These are phyloP conservation scores for Westerdykella ornata DNA, from an alignment of 2,329 filamentous ascomycete species.

Conservation along the genomic window DNA sequence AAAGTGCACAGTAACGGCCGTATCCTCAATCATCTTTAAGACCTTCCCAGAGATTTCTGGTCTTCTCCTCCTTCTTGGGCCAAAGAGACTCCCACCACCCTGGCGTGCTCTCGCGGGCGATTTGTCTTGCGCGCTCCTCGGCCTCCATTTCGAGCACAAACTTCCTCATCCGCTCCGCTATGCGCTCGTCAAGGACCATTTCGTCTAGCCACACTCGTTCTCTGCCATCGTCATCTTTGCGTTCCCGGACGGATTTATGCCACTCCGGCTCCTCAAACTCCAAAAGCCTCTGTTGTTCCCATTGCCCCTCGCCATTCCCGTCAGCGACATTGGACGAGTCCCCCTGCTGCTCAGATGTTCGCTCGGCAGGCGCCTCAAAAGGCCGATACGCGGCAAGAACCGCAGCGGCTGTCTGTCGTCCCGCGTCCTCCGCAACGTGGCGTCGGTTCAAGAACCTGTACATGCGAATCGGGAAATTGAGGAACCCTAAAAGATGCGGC, in stretches of 20 bases:
- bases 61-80: constrained; percentile 23
- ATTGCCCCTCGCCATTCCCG: constrained; percentile 30
- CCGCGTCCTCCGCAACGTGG: constrained; percentile 77
- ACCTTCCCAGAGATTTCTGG: constrained; percentile 30
- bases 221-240: constrained; percentile 42
- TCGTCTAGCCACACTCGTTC: constrained; percentile 66
- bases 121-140: constrained; percentile 53
- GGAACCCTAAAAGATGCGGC: constrained; percentile 87
- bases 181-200: constrained; percentile 68
- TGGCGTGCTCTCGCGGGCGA: constrained; percentile 11
- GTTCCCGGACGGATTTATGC: constrained; percentile 67
- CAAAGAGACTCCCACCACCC: constrained; percentile 28
- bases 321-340: constrained; percentile 21
- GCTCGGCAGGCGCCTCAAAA: constrained; percentile 31
- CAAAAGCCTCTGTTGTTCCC: constrained; percentile 61
- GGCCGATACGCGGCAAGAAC: constrained; percentile 58
- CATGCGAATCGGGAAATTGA: constrained; percentile 79
- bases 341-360: not conserved
- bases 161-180: constrained; percentile 70
- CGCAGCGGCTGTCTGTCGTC: constrained; percentile 77
- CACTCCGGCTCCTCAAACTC: constrained; percentile 70
- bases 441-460: constrained; percentile 84
- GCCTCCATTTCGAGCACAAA: constrained; percentile 66
- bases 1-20: too few species aligned
- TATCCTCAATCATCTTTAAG: constrained; percentile 19